Percentiles rank a stretch among this genome's conserved stretches.
Evolutionary conservation across 2,329 filamentous ascomycete species (phyloP).

Genomic region (Periconia sp.): DNA sequence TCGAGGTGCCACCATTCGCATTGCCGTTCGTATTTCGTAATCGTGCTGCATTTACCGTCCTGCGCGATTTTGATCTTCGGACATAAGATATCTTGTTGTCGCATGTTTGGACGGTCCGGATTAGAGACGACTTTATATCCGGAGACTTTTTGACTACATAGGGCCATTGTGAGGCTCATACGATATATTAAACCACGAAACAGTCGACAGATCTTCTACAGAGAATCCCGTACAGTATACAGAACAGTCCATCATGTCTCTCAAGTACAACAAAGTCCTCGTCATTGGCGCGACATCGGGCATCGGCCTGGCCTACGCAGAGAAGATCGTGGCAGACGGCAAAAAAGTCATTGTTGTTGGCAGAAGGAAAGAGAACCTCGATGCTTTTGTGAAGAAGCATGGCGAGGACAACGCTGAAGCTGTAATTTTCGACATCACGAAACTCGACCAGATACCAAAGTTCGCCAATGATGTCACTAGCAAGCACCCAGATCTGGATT

Average conservation of each 20-base stretch:
- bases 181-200: no score
- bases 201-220: no score
- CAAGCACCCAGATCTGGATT: conserved; percentile 58
- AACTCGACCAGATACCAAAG: conserved; percentile 54
- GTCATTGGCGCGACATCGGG: conserved; percentile 61
- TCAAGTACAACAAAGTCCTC: conserved; percentile 60
- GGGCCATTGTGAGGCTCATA: no score
- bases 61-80: not conserved
- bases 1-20: not conserved
- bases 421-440: conserved; percentile 58
- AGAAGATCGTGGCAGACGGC: conserved; percentile 55
- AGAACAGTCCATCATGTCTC: conserved; percentile 43
- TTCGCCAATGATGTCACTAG: conserved; percentile 51
- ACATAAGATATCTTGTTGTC: no score
- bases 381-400: conserved; percentile 54
- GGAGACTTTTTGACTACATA: no score
- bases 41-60: no score
- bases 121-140: no score
- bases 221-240: no score
- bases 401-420: conserved; percentile 54
- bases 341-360: conserved; percentile 57
- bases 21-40: conserved; percentile 16
- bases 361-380: conserved; percentile 58
- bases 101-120: no score
- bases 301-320: conserved; percentile 58